Conservation (phyloP, 371 early-diverging fungal genomes). For the Phascolomyces articulosus region DNA sequence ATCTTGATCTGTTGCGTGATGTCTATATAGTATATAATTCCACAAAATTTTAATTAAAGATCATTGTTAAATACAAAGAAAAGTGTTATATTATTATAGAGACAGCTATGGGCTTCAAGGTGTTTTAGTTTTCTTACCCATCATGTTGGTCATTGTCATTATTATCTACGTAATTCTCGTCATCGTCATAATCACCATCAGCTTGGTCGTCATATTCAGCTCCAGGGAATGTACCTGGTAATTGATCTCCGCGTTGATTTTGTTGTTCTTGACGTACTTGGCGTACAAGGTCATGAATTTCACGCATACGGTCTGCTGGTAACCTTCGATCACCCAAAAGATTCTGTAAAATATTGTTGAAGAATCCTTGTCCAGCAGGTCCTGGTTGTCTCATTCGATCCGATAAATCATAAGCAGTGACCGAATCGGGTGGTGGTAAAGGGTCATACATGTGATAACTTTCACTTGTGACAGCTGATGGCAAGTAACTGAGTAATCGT, state of each 20-base stretch:
- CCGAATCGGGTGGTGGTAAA: slow-evolving; percentile 68
- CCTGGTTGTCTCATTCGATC: slow-evolving; percentile 7
- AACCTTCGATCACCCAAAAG: slow-evolving; percentile 20
- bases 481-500: slow-evolving; percentile 56
- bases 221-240: slow-evolving; percentile 48
- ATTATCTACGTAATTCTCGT: too few species aligned
- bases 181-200: background rate
- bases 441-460: slow-evolving; percentile 78
- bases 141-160: background rate
- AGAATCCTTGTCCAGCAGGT: slow-evolving; percentile 20
- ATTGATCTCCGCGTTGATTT: slow-evolving; percentile 13
- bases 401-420: slow-evolving; percentile 26
- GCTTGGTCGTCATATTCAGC: slow-evolving; percentile 19
- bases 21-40: background rate
- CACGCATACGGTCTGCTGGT: slow-evolving; percentile 18
- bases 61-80: too few species aligned
- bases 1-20: slow-evolving; percentile 1
- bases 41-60: background rate
- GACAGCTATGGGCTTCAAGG: too few species aligned
- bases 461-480: slow-evolving; percentile 49
- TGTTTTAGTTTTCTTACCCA: too few species aligned
- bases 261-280: slow-evolving; percentile 19
- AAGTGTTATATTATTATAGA: too few species aligned
- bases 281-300: slow-evolving; percentile 31
- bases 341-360: slow-evolving; percentile 19